A percentile compares a stretch with the other conserved stretches of the same genome.
These are phyloP conservation scores for Candida silvicultrix DNA, from an alignment of 805 yeast genomes.

Conservation along the genomic window DNA sequence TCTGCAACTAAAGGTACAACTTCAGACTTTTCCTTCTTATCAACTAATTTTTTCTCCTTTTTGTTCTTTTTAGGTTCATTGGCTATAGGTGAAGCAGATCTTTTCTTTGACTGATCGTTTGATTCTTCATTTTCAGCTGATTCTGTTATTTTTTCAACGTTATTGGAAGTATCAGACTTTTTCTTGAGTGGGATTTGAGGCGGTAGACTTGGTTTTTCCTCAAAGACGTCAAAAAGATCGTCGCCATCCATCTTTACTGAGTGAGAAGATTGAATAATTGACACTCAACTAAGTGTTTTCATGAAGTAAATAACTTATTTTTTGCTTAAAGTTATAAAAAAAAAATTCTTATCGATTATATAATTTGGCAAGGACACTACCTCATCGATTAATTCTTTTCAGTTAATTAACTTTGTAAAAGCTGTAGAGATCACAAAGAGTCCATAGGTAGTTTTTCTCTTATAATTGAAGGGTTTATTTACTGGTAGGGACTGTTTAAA, in stretches of 20 bases:
- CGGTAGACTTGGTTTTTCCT: constrained; percentile 41
- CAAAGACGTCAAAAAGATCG: constrained; percentile 35
- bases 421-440: too few species aligned
- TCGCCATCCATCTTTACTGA: constrained; percentile 24
- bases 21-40: constrained; percentile 36
- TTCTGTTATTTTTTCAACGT: background rate
- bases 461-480: too few species aligned
- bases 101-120: constrained; percentile 17
- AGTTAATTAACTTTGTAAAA: too few species aligned
- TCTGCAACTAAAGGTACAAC: constrained; percentile 78
- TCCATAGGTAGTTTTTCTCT: too few species aligned
- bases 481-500: too few species aligned
- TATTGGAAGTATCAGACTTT: background rate
- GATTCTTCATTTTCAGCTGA: constrained; percentile 11
- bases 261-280: too few species aligned
- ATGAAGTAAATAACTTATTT: too few species aligned
- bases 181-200: constrained; percentile 4
- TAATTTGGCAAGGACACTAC: background rate
- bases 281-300: too few species aligned
- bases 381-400: background rate
- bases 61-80: constrained; percentile 10
- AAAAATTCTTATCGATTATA: background rate
- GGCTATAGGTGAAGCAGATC: constrained; percentile 16
- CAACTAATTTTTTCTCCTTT: constrained; percentile 26
- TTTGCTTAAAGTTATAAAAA: too few species aligned